A percentile compares a stretch with the other conserved stretches of the same genome.
Evolutionary conservation across 495 filamentous ascomycete genomes (phyloP).

Genomic region (Aspergillus hancockii): DNA sequence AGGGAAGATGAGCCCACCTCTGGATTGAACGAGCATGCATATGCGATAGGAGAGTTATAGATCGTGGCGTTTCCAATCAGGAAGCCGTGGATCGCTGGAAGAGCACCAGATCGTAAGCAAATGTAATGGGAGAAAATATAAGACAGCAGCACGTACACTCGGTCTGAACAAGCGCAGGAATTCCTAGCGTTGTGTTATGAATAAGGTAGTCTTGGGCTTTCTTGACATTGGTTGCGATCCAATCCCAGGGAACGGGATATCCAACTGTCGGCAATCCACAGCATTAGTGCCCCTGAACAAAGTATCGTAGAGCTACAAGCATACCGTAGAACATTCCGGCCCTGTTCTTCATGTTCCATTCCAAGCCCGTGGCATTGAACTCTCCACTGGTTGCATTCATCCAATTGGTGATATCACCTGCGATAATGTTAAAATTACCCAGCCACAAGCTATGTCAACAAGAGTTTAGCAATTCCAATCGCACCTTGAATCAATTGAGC

Average conservation of each 20-base stretch:
- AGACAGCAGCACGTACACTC: constrained; percentile 44
- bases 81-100: constrained; percentile 63
- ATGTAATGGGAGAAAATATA: not conserved
- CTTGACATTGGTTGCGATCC: constrained; percentile 60
- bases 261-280: constrained; percentile 47
- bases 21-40: constrained; percentile 66
- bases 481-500: constrained; percentile 64
- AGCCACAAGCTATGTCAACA: not conserved
- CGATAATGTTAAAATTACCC: not conserved
- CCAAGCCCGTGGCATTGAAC: constrained; percentile 65
- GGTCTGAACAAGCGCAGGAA: constrained; percentile 68
- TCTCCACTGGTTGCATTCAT: constrained; percentile 57
- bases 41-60: constrained; percentile 71
- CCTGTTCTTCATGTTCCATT: constrained; percentile 61
- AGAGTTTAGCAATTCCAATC: not conserved
- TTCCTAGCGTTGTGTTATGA: constrained; percentile 64
- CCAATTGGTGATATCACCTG: constrained; percentile 70
- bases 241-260: constrained; percentile 61
- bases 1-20: constrained; percentile 26
- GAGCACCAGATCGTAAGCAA: not conserved
- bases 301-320: not conserved
- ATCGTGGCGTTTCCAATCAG: constrained; percentile 70
- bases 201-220: constrained; percentile 64
- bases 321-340: constrained; percentile 64
- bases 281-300: constrained; percentile 2